Evolutionary conservation across 495 filamentous ascomycete species (phyloP).

Genomic region (Poronia punctata): DNA sequence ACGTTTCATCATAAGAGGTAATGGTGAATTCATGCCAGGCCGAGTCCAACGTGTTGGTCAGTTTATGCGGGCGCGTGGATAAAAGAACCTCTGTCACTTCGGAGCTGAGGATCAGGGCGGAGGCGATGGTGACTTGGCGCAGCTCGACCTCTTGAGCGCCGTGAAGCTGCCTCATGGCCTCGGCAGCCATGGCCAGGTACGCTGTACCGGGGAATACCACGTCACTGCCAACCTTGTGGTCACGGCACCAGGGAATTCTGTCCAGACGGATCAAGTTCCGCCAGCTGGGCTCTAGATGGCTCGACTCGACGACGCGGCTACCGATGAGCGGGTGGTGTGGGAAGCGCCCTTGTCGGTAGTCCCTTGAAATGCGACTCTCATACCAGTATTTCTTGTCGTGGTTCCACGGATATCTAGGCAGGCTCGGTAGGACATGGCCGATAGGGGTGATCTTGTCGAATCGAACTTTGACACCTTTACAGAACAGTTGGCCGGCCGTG

Average conservation of each 20-base stretch:
- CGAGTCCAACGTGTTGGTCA: conserved; percentile 28
- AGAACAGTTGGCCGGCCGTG: conserved; percentile 21
- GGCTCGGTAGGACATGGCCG: conserved; percentile 26
- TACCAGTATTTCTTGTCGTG: conserved; percentile 34
- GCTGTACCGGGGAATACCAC: conserved; percentile 42
- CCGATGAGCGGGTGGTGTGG: conserved; percentile 46
- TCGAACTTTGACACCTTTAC: conserved; percentile 11
- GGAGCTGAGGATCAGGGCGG: conserved; percentile 29
- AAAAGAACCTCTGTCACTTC: conserved; percentile 33
- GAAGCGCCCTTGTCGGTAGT: conserved; percentile 36
- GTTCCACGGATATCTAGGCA: conserved; percentile 48
- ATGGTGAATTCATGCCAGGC: conserved; percentile 40
- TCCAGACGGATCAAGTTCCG: conserved; percentile 39
- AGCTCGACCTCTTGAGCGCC: conserved; percentile 17
- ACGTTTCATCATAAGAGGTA: conserved; percentile 22
- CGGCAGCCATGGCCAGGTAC: conserved; percentile 42
- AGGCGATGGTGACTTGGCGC: conserved; percentile 16
- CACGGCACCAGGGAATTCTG: conserved; percentile 41
- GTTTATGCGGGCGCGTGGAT: conserved; percentile 17
- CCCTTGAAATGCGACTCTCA: conserved; percentile 35
- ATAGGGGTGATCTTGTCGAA: conserved; percentile 8
- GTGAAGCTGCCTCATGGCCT: conserved; percentile 23
- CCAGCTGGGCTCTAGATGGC: conserved; percentile 42
- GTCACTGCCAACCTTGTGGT: conserved; percentile 35
- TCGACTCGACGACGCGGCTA: conserved; percentile 29